Conservation (phyloP, 31 red algal species). For the Bonnemaisonia californica region DNA sequence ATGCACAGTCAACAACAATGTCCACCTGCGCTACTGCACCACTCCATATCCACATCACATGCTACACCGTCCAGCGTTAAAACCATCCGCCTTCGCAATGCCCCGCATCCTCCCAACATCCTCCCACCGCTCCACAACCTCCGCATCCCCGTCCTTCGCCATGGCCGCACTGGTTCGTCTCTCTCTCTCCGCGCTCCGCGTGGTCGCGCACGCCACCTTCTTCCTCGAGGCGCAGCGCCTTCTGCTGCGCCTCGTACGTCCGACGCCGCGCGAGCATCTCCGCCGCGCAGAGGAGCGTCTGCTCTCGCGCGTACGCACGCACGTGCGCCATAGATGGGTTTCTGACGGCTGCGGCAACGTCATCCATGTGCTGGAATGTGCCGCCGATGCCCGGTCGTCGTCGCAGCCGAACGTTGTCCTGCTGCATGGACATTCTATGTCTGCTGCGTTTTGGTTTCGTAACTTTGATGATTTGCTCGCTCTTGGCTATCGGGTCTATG, state of each 20-base stretch:
- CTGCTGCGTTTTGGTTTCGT: constrained; percentile 83
- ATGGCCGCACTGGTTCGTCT: constrained; percentile 38
- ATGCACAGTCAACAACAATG: too few relatives aligned
- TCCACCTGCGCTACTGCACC: too few relatives aligned
- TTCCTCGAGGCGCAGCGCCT: constrained; percentile 81
- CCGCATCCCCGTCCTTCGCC: constrained; percentile 4
- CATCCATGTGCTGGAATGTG: constrained; percentile 45
- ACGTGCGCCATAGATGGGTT: constrained; percentile 31
- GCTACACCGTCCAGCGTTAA: too few relatives aligned
- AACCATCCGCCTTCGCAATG: too few relatives aligned
- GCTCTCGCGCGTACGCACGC: constrained; percentile 30
- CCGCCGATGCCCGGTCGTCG: neutral
- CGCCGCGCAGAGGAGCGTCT: constrained; percentile 33
- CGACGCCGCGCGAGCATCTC: constrained; percentile 39
- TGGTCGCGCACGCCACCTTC: constrained; percentile 57
- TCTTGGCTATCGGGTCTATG: constrained; percentile 65
- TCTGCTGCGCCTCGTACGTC: constrained; percentile 48
- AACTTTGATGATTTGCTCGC: constrained; percentile 81
- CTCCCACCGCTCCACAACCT: neutral
- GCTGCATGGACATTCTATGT: constrained; percentile 98
- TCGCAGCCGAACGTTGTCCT: constrained; percentile 50
- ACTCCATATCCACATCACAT: too few relatives aligned
- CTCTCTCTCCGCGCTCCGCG: constrained; percentile 43
- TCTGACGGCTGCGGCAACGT: constrained; percentile 21
- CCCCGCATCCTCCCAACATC: too few relatives aligned